Evolutionary conservation across 192 early-diverging fungal genomes (phyloP), one percentile per base, ranked within the genome.

Genomic region (Mortierella hygrophila): DNA sequence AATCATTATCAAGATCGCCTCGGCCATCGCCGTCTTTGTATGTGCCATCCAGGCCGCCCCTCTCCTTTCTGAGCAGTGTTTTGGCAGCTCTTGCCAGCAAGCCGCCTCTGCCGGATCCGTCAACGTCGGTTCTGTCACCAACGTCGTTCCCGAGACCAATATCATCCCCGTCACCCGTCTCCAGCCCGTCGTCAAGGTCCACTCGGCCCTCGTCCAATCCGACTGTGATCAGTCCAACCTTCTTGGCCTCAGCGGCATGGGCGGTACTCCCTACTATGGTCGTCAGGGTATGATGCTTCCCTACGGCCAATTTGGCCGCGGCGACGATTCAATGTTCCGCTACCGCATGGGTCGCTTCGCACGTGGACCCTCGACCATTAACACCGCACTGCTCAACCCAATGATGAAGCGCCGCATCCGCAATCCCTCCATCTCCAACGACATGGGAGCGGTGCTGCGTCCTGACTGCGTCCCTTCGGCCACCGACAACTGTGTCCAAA

Each of bases 101-200:
- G 13, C 44, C 47, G 74, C 47, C 41, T 44, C 21, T 38, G 69
- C 83, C 11, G 75, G 75, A 4, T 65, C 40, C 13, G 75, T 77
- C 74, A 44, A 18, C 40, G 23, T 74, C 21, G 78, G 74, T 3
- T 85, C 83, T 1, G 73, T 71, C 23, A 85, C 78, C 54, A 80
- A 68, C 23, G 37, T 85, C 16, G 37, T 73, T 13, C 83, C 83
- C 6, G 74, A 77, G 40, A 80, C 78, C 23, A 38, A 85, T 0
- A 70, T 80, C n/a, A 73, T 35, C 23, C 83, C 83, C 7, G 37
- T 85, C 54, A 80, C 83, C 18, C 77, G 74, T 6, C 79, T 76
- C 57, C 78, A 80, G 29, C 83, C 83, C 40, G 47, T 80, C 42
- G 70, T 80, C 63, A 68, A 85, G 32, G 37, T 75, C 23, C 77